Percentiles rank a stretch among this genome's conserved stretches.
phyloP scores from a whole-genome alignment of 1,139 yeast species.

The Hyphopichia pseudoburtonii region DNA sequence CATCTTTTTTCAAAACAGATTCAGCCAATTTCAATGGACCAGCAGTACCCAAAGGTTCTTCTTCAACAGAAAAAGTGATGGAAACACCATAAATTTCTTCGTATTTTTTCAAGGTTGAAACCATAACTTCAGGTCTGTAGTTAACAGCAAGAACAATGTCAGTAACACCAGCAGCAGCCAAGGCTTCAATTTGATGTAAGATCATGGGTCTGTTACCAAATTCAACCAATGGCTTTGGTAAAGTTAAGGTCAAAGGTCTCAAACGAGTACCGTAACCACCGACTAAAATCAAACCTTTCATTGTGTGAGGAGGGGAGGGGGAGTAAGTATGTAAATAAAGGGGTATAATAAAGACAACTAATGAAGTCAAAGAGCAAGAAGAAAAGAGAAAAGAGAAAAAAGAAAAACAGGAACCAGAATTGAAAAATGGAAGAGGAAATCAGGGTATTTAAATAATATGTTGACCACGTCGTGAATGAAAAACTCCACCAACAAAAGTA shows the following conservation, averaged over 20 bases:
- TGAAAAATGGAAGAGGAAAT: background rate
- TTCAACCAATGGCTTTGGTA: conserved; percentile 98
- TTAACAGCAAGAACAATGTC: conserved; percentile 98
- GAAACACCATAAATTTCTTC: conserved; percentile 92
- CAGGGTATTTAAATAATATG: conserved; percentile 2
- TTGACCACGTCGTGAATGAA: no score
- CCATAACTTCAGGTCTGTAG: conserved; percentile 99
- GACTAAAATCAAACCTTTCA: conserved; percentile 98
- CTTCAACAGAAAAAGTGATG: conserved; percentile 97
- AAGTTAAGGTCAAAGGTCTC: conserved; percentile 96
- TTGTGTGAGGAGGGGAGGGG: conserved; percentile 23
- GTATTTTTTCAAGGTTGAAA: conserved; percentile 87
- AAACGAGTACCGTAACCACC: conserved; percentile 99
- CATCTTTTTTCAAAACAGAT: conserved; percentile 87
- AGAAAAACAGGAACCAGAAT: background rate
- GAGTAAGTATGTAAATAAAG: background rate
- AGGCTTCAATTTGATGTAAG: conserved; percentile 95
- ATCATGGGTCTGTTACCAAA: conserved; percentile 98
- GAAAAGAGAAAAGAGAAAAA: background rate
- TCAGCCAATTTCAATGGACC: conserved; percentile 99
- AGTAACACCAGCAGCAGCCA: conserved; percentile 97
- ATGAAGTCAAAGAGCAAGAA: conserved; percentile 5
- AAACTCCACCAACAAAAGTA: background rate
- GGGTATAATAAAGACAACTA: background rate
- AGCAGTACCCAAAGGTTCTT: conserved; percentile 99